phyloP scores from a whole-genome alignment of 495 filamentous ascomycete genomes.

The Penicillium desertorum region DNA sequence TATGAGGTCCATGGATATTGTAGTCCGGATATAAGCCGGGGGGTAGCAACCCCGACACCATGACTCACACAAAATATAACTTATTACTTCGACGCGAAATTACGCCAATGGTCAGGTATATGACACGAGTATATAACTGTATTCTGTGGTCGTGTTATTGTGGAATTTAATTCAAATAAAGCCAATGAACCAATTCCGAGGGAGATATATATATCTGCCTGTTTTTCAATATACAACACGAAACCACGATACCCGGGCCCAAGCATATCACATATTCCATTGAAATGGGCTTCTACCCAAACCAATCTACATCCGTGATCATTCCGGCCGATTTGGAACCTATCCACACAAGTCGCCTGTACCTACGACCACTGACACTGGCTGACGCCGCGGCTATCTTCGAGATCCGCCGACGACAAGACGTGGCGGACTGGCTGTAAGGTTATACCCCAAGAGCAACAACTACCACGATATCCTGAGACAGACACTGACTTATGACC shows the following conservation, averaged over 20 bases:
- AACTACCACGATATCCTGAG: not conserved
- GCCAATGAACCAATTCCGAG: not conserved
- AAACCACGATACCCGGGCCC: not conserved
- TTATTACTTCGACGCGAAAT: not conserved
- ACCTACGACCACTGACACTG: conserved; percentile 18
- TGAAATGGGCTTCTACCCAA: conserved; percentile 16
- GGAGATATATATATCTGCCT: not conserved
- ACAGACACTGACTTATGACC: not conserved
- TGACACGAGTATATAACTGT: not conserved
- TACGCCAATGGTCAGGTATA: not conserved
- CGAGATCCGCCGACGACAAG: conserved; percentile 23
- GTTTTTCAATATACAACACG: not conserved
- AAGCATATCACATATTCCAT: not conserved
- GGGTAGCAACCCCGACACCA: not conserved
- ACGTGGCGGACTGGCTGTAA: conserved; percentile 34
- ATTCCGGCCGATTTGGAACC: conserved; percentile 11
- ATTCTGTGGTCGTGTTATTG: not conserved
- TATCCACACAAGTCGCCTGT: conserved; percentile 24
- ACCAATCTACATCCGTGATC: conserved; percentile 20
- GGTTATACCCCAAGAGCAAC: not conserved
- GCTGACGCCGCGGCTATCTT: conserved; percentile 25
- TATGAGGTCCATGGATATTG: not conserved
- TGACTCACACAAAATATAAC: not conserved
- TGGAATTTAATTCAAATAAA: not conserved
- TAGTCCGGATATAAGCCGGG: not conserved